Base-by-base conservation (phyloP, 257 asterid species). In the Agastache rugosa region DNA sequence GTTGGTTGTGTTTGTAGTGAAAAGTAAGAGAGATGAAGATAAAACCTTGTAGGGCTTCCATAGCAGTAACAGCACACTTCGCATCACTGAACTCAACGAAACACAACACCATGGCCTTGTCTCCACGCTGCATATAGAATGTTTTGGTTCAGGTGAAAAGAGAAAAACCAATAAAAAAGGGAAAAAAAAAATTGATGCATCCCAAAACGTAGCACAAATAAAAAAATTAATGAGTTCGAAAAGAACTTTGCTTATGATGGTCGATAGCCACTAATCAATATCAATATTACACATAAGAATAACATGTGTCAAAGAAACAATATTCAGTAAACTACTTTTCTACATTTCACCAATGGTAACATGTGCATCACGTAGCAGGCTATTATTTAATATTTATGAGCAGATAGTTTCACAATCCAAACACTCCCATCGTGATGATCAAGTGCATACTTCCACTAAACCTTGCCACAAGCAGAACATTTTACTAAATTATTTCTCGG, bases 41-140 rank as follows among this genome's bases (percentile, higher is more conserved):
- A 75, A 37, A 70, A 90, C 95, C 95, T 90, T 88, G 93, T 74
- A 90, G 93, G 76, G 97, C 95, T 77, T 88, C 90, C 91, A 84
- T 67, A 60, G 97, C 95, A 25, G 90, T 84, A 60, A 75, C 78
- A 77, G 95, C 91, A 25, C 97, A 90, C 69, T 87, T 90, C 20
- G 85, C 84, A 79, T 90, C 97, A 69, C 84, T 79, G 79, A 90
- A 90, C 86, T 90, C 97, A 16, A 90, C 89, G 73, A 90, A 90
- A 82, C 97, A 90, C 78, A 88, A 83, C 45, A 88, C 95, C 89
- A 68, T 67, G 64, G 97, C 91, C 81, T 85, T 88, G 85, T 88
- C 97, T 62, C 93, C 93, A 15, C 85, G 86, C 95, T 90, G 92
- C 84, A 60, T 14, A 31, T 17, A 69, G 29, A 56, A 35, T 1